These are phyloP conservation scores for Boletus huronensis DNA, from an alignment of 768 basidiomycete species.

Conservation along the genomic window DNA sequence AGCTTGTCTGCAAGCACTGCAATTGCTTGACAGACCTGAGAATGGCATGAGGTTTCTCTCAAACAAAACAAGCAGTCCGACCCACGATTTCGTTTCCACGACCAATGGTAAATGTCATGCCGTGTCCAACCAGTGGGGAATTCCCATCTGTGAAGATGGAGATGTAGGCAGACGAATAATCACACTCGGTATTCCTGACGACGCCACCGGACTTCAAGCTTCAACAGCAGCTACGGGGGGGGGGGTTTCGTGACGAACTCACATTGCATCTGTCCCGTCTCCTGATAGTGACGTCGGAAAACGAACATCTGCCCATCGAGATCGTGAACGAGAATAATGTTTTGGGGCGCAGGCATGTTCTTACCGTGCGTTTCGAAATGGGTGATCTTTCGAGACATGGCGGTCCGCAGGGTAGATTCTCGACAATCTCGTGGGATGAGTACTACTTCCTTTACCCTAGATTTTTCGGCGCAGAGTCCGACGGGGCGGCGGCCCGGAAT, in stretches of 20 bases:
- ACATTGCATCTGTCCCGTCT: slow-evolving; percentile 95
- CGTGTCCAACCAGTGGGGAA: slow-evolving; percentile 72
- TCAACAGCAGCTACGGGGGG: background rate
- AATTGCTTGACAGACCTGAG: slow-evolving; percentile 78
- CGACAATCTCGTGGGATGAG: background rate
- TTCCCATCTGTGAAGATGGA: slow-evolving; percentile 67
- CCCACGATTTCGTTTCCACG: slow-evolving; percentile 90
- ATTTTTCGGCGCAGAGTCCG: background rate
- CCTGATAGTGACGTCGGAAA: slow-evolving; percentile 90
- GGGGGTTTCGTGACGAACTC: slow-evolving; percentile 16
- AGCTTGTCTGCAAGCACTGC: slow-evolving; percentile 76
- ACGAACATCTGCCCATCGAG: slow-evolving; percentile 61
- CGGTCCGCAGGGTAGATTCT: background rate
- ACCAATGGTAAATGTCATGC: slow-evolving; percentile 94
- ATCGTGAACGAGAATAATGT: background rate
- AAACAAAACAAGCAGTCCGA: background rate
- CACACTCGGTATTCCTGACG: slow-evolving; percentile 87
- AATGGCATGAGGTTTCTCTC: slow-evolving; percentile 1
- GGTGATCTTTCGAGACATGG: slow-evolving; percentile 44
- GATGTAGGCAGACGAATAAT: slow-evolving; percentile 93
- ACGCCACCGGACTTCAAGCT: background rate
- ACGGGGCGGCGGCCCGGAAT: slow-evolving; percentile 17
- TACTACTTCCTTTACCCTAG: background rate
- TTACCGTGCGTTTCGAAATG: slow-evolving; percentile 57
- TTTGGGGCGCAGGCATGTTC: slow-evolving; percentile 7